Evolutionary conservation across 208 protist species (phyloP), one percentile per base, ranked within the genome.

Genomic region (Borovskyia barvae): DNA sequence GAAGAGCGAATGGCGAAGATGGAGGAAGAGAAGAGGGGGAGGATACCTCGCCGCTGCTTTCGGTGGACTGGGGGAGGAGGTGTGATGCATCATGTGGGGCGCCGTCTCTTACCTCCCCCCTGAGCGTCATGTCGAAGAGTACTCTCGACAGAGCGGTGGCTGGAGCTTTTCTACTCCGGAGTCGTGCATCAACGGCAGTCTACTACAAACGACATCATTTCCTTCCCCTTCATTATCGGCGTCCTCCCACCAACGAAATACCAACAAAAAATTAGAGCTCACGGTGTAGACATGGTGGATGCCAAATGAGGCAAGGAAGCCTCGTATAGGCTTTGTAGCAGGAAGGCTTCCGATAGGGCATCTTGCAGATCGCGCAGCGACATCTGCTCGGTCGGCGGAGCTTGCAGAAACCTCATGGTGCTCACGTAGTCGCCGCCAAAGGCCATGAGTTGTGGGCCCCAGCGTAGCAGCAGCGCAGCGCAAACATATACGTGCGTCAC

Each of bases 401-500:
- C 47, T 36, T 97, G 91, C 47, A 97, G 61, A 36, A 87, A 86
- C 40, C 64, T 71, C 49, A 94, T 64, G 9, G 77, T 71, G 14
- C 80, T 70, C 12, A 75, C 32, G 52, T 90, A 94, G 43, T 70
- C 54, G 22, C 90, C 76, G 11, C 46, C 65, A 52, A 78, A 69
- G 14, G 59, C 24, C 41, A 80, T 65, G n/a, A 96, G 68, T 50
- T 66, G 54, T 14, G 66, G 29, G 19, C 82, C 76, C 76, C 75
- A 94, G 25, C 75, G 72, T 15, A 82, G 20, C 50, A 97, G 71
- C 35, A 97, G 62, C n/a, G 90, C 83, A 2, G 83, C 86, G 53
- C 93, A 97, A 15, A 92, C 77, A 57, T 90, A 97, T 6, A 95
- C 89, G 63, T 96, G 90, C 22, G 84, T 76, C 26, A 73, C 71